A percentile compares a stretch with the other conserved stretches of the same genome.
phyloP scores from a whole-genome alignment of 495 filamentous ascomycete genomes.

The Viridothelium virens region DNA sequence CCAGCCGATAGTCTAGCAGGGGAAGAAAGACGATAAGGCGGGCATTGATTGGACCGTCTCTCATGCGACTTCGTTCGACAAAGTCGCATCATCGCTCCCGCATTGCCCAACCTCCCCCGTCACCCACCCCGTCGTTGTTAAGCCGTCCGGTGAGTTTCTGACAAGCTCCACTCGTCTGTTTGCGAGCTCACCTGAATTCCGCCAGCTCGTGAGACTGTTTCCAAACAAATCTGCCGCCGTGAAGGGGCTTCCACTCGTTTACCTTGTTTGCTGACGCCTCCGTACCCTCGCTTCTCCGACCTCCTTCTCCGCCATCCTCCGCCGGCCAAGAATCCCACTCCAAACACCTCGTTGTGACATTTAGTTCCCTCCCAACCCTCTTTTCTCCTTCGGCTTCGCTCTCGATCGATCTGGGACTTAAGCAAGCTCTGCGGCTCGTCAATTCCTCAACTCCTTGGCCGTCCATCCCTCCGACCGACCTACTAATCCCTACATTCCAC shows the following conservation, averaged over 20 bases:
- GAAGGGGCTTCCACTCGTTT: conserved; percentile 1
- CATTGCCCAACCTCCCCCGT: not conserved
- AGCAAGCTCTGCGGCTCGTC: not conserved
- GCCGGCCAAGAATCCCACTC: not conserved
- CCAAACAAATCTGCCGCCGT: not conserved
- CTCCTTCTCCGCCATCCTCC: not conserved
- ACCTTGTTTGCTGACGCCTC: no score
- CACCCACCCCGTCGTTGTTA: not conserved
- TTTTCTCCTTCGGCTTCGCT: not conserved
- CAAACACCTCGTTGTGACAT: not conserved
- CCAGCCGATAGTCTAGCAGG: not conserved
- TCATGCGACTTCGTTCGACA: not conserved
- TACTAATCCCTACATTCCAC: not conserved
- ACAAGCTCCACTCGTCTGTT: not conserved
- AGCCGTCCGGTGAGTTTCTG: not conserved
- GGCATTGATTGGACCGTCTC: not conserved
- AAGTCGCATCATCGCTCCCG: not conserved
- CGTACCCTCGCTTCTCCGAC: not conserved
- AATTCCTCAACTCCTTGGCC: not conserved
- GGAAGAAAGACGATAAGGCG: not conserved
- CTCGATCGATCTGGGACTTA: not conserved
- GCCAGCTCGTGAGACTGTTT: not conserved
- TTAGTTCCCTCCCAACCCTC: not conserved
- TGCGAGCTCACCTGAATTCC: not conserved
- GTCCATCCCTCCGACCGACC: not conserved